Percentiles rank a stretch among this genome's conserved stretches.
These are phyloP conservation scores for Daldinia loculata DNA, from an alignment of 495 filamentous ascomycete genomes.

Conservation along the genomic window DNA sequence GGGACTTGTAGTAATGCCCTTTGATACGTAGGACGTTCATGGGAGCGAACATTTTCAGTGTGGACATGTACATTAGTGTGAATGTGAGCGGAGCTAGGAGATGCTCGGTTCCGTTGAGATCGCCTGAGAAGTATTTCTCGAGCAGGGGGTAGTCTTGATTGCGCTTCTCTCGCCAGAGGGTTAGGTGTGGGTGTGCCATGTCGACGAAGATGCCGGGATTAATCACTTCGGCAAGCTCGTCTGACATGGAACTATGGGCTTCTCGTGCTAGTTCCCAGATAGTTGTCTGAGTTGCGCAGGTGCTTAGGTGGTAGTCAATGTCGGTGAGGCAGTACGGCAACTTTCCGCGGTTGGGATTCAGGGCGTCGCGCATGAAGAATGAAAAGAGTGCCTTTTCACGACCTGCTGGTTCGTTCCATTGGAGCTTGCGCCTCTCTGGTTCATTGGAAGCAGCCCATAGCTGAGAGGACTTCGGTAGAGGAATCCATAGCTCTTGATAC, in stretches of 20 bases:
- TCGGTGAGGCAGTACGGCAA: slow-evolving; percentile 43
- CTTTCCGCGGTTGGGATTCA: slow-evolving; percentile 22
- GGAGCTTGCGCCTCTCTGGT: slow-evolving; percentile 45
- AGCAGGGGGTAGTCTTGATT: slow-evolving; percentile 28
- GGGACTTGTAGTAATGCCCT: slow-evolving; percentile 37
- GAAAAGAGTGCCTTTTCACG: slow-evolving; percentile 47
- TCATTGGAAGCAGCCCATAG: slow-evolving; percentile 45
- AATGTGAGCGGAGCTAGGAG: slow-evolving; percentile 39
- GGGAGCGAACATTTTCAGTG: slow-evolving; percentile 43
- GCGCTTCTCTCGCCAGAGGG: slow-evolving; percentile 34
- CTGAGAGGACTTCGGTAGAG: slow-evolving; percentile 40
- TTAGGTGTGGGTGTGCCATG: slow-evolving; percentile 31
- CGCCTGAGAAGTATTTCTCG: slow-evolving; percentile 19
- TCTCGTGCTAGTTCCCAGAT: slow-evolving; percentile 47
- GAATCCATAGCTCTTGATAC: slow-evolving; percentile 48
- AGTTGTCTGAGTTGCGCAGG: slow-evolving; percentile 41
- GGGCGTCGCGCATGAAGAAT: slow-evolving; percentile 44
- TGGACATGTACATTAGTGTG: slow-evolving; percentile 43
- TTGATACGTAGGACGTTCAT: slow-evolving; percentile 38
- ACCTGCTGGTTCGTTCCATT: slow-evolving; percentile 48
- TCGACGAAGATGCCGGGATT: slow-evolving; percentile 24
- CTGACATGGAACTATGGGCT: slow-evolving; percentile 43
- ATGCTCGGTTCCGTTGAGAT: slow-evolving; percentile 11
- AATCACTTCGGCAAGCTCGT: slow-evolving; percentile 39
- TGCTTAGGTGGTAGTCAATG: slow-evolving; percentile 48